These are phyloP conservation scores for Spergularia marina DNA, from an alignment of 148 eudicot species.

Conservation along the genomic window DNA sequence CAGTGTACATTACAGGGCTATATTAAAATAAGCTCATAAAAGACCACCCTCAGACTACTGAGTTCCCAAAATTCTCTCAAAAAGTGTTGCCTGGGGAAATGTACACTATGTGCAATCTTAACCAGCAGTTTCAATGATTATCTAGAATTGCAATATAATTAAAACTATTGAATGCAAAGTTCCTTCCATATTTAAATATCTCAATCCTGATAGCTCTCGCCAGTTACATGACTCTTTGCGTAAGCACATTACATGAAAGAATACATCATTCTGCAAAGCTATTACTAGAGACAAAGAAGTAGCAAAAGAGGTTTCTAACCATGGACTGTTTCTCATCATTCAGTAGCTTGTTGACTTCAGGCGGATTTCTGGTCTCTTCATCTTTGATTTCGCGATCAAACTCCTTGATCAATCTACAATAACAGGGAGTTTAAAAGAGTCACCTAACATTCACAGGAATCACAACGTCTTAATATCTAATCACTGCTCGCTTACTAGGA, in stretches of 20 bases:
- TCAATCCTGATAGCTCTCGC: not conserved
- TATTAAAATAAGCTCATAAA: too few relatives aligned
- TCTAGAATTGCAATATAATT: too few relatives aligned
- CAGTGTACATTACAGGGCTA: too few relatives aligned
- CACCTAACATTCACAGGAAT: not conserved
- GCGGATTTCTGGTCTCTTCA: constrained; percentile 72
- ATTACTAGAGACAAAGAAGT: constrained; percentile 5
- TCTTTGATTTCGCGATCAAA: constrained; percentile 98
- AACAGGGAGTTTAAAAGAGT: not conserved
- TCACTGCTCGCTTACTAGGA: not conserved
- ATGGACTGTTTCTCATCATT: constrained; percentile 96
- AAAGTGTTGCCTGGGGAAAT: too few relatives aligned
- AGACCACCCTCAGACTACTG: too few relatives aligned
- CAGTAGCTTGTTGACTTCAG: constrained; percentile 83
- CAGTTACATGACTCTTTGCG: not conserved
- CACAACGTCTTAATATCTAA: not conserved
- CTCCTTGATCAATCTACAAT: constrained; percentile 73
- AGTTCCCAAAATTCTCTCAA: too few relatives aligned
- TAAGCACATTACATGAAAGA: constrained; percentile 1
- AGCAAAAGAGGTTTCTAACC: constrained; percentile 41
- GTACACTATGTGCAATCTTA: too few relatives aligned
- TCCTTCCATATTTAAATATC: too few relatives aligned
- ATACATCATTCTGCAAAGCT: not conserved
- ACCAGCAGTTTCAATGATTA: too few relatives aligned
- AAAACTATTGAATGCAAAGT: too few relatives aligned